These are phyloP conservation scores for Lactarius vividus DNA, from an alignment of 768 basidiomycete species.

Conservation along the genomic window DNA sequence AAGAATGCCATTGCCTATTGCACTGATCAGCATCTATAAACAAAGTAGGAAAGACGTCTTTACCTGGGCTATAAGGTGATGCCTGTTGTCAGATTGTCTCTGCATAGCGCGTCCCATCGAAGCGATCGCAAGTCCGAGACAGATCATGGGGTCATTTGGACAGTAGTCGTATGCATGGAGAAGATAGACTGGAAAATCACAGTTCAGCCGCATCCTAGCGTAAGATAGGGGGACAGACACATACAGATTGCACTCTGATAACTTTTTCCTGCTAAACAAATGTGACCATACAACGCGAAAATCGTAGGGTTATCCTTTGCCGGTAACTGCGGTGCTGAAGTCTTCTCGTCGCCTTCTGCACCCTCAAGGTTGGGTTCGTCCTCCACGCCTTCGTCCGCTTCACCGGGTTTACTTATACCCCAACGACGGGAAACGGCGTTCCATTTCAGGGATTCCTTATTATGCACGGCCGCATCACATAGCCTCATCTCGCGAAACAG, in stretches of 20 bases:
- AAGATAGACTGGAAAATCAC: slow-evolving; percentile 66
- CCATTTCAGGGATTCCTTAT: slow-evolving; percentile 60
- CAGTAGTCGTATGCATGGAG: slow-evolving; percentile 85
- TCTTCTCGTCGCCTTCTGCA: slow-evolving; percentile 30
- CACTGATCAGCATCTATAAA: neutral
- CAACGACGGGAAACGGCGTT: slow-evolving; percentile 58
- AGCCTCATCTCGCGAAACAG: slow-evolving; percentile 76
- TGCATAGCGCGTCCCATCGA: slow-evolving; percentile 91
- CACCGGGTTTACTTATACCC: slow-evolving; percentile 44
- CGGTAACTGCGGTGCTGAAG: slow-evolving; percentile 45
- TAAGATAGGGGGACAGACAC: slow-evolving; percentile 33
- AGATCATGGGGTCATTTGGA: slow-evolving; percentile 81
- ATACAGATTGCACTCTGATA: slow-evolving; percentile 89
- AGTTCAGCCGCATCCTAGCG: neutral
- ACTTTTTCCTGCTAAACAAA: slow-evolving; percentile 80
- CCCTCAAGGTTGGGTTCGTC: slow-evolving; percentile 38
- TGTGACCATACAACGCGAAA: slow-evolving; percentile 75
- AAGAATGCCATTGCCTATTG: slow-evolving; percentile 80
- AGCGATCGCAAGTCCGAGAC: slow-evolving; percentile 76
- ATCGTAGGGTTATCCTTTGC: slow-evolving; percentile 69
- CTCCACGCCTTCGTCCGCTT: slow-evolving; percentile 41
- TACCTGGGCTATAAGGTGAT: slow-evolving; percentile 81
- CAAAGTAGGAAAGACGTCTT: neutral
- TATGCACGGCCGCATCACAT: slow-evolving; percentile 61
- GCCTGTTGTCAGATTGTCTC: slow-evolving; percentile 89